phyloP scores from a whole-genome alignment of 306 rosid genomes.

The Cucurbita ficifolia region DNA sequence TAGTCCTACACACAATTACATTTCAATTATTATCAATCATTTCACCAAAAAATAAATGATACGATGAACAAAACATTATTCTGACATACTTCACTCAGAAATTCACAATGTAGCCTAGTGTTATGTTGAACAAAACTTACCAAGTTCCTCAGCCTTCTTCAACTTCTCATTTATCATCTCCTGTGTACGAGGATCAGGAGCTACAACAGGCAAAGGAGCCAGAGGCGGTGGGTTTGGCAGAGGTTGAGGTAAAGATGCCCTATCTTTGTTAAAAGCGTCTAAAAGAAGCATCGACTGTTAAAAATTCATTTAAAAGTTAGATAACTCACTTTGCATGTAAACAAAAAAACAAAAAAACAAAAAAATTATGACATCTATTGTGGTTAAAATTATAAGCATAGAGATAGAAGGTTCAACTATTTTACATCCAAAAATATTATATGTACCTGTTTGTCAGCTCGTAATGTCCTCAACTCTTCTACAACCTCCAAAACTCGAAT shows the following conservation, averaged over 20 bases:
- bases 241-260: constrained; percentile 93
- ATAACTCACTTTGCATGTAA: background rate
- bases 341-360: background rate
- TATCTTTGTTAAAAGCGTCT: constrained; percentile 94
- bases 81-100: background rate
- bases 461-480: constrained; percentile 75
- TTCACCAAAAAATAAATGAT: background rate
- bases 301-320: constrained; percentile 4
- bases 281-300: constrained; percentile 76
- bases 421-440: background rate
- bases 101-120: background rate
- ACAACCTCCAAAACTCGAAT: constrained; percentile 79
- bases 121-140: constrained; percentile 24
- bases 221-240: constrained; percentile 79
- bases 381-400: background rate
- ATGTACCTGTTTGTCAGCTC: constrained; percentile 91
- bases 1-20: background rate
- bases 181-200: constrained; percentile 85
- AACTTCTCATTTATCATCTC: constrained; percentile 98
- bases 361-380: background rate
- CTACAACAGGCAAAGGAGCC: constrained; percentile 66
- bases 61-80: background rate
- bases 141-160: constrained; percentile 97
- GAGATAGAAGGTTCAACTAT: background rate
- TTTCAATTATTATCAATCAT: background rate